Evolutionary conservation across 345 rosid genomes (phyloP).

Genomic region (Alliaria petiolata): DNA sequence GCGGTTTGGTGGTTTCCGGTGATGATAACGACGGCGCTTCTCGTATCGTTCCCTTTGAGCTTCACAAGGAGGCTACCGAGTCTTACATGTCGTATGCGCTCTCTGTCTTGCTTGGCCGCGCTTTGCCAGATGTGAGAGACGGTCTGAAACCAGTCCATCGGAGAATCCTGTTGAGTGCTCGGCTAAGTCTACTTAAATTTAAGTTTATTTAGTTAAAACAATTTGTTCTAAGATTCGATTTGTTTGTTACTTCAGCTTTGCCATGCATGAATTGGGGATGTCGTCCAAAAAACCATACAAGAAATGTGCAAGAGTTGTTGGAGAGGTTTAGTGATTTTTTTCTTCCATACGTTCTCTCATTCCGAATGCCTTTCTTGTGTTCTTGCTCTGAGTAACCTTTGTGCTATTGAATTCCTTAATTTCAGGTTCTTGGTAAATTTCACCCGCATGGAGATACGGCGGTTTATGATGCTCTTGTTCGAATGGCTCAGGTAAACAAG

Average conservation of each 20-base stretch:
- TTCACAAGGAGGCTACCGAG: conserved; percentile 86
- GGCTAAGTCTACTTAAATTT: background rate
- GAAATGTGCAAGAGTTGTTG: conserved; percentile 98
- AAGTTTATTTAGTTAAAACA: background rate
- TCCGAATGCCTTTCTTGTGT: background rate
- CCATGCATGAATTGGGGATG: conserved; percentile 96
- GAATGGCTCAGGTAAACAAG: conserved; percentile 90
- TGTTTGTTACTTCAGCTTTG: conserved; percentile 51
- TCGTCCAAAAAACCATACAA: conserved; percentile 84
- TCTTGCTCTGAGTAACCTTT: background rate
- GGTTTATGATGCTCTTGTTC: conserved; percentile 86
- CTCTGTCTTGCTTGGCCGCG: conserved; percentile 93
- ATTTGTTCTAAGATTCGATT: background rate
- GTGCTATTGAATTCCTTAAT: background rate
- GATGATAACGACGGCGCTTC: background rate
- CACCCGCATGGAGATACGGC: conserved; percentile 98
- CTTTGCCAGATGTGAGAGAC: conserved; percentile 90
- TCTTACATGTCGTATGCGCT: conserved; percentile 91
- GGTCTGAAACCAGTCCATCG: conserved; percentile 96
- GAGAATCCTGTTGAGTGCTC: conserved; percentile 54
- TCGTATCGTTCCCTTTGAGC: conserved; percentile 62
- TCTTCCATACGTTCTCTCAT: background rate
- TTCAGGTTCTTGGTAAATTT: conserved; percentile 90
- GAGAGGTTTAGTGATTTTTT: conserved; percentile 57
- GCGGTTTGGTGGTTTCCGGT: conserved; percentile 38